These are phyloP conservation scores for Trichoderma sp. DNA, from an alignment of 2,329 filamentous ascomycete species.

Conservation along the genomic window DNA sequence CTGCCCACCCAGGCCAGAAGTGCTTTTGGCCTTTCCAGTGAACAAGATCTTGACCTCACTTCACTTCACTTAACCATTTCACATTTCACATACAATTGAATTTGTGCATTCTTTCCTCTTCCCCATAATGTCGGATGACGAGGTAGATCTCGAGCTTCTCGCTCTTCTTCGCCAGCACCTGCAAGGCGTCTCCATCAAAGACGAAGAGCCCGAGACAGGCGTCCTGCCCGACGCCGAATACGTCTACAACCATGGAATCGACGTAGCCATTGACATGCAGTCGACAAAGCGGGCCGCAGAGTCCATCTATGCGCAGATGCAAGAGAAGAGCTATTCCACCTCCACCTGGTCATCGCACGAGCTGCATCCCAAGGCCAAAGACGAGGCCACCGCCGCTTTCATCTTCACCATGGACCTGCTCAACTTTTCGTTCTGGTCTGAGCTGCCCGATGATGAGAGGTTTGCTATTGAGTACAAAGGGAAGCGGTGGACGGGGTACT, in stretches of 20 bases:
- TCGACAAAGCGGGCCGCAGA: slow-evolving; percentile 80
- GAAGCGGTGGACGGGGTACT: slow-evolving; percentile 88
- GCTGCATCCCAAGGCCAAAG: slow-evolving; percentile 79
- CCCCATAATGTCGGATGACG: slow-evolving; percentile 77
- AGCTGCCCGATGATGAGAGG: slow-evolving; percentile 62
- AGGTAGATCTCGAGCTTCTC: slow-evolving; percentile 82
- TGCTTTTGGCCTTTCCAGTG: not conserved
- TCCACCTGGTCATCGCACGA: slow-evolving; percentile 85
- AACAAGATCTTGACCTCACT: not conserved
- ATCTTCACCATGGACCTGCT: slow-evolving; percentile 97
- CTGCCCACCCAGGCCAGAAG: not conserved
- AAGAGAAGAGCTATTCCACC: slow-evolving; percentile 77
- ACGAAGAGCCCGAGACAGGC: slow-evolving; percentile 68
- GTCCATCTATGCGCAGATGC: slow-evolving; percentile 77
- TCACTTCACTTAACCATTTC: not conserved
- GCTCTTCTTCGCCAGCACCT: slow-evolving; percentile 81
- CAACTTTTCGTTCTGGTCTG: slow-evolving; percentile 97
- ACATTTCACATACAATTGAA: not conserved
- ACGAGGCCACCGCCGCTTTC: slow-evolving; percentile 79
- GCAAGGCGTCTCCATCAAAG: slow-evolving; percentile 53
- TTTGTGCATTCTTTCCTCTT: not conserved
- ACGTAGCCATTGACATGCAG: slow-evolving; percentile 82
- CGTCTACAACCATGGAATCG: slow-evolving; percentile 88
- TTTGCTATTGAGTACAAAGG: slow-evolving; percentile 82
- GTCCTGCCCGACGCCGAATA: slow-evolving; percentile 81